These are phyloP conservation scores for Podila epicladia DNA, from an alignment of 192 early-diverging fungal species.

Conservation along the genomic window DNA sequence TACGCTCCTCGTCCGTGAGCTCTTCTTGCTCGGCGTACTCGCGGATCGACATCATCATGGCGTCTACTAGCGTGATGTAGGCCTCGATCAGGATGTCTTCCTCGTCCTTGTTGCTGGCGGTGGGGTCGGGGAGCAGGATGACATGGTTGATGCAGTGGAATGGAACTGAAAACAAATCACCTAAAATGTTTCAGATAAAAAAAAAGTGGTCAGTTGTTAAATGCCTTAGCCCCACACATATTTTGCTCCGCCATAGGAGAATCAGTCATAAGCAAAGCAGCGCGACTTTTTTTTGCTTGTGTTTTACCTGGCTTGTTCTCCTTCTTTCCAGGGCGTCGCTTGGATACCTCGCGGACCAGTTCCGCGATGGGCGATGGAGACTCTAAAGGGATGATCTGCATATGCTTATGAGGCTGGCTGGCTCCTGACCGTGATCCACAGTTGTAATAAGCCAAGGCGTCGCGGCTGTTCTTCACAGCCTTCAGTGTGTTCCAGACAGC, in stretches of 20 bases:
- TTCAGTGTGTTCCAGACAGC: constrained; percentile 49
- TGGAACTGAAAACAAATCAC: constrained; percentile 58
- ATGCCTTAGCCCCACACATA: not conserved
- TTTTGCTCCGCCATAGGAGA: not conserved
- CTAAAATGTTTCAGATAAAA: constrained; percentile 16
- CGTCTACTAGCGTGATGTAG: constrained; percentile 59
- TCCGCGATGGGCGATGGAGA: constrained; percentile 53
- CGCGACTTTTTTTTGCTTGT: too few relatives aligned
- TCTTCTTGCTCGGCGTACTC: constrained; percentile 34
- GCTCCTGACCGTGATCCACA: constrained; percentile 65
- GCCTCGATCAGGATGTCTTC: constrained; percentile 57
- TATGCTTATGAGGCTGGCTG: constrained; percentile 68
- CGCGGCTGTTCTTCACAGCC: constrained; percentile 21
- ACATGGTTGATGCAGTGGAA: constrained; percentile 56
- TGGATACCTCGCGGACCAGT: constrained; percentile 41
- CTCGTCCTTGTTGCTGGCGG: constrained; percentile 14
- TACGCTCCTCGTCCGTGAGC: constrained; percentile 12
- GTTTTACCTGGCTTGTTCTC: constrained; percentile 28
- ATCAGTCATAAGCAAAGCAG: not conserved
- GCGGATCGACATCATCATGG: constrained; percentile 59
- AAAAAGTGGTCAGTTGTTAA: not conserved
- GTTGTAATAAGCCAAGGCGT: constrained; percentile 63
- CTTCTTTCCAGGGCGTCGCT: constrained; percentile 52
- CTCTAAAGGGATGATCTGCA: constrained; percentile 62
- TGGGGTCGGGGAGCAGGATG: constrained; percentile 40